A percentile compares a stretch with the other conserved stretches of the same genome.
Evolutionary conservation across 202 grass and related monocot genomes (phyloP).

Genomic region (Setaria italica): DNA sequence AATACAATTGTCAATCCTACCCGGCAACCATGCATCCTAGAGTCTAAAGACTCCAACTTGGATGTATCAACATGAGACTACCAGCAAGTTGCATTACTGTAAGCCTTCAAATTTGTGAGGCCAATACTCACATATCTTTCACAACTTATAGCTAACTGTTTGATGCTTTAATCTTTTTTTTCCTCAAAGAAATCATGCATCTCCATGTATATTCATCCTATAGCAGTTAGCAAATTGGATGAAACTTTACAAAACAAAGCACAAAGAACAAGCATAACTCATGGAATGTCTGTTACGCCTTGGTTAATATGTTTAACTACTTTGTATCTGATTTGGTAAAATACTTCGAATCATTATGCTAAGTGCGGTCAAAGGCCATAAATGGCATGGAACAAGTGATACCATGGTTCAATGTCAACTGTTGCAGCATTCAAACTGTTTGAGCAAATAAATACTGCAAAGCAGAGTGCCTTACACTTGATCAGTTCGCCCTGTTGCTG

Average conservation of each 20-base stretch:
- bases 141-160: slow-evolving; percentile 20
- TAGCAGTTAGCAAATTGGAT: slow-evolving; percentile 2
- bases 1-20: slow-evolving; percentile 23
- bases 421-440: slow-evolving; percentile 31
- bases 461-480: slow-evolving; percentile 76
- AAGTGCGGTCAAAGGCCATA: slow-evolving; percentile 20
- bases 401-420: not conserved
- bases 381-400: slow-evolving; percentile 11
- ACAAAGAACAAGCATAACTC: slow-evolving; percentile 12
- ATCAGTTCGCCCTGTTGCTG: slow-evolving; percentile 77
- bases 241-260: slow-evolving; percentile 38
- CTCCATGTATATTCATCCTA: not conserved
- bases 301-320: slow-evolving; percentile 29
- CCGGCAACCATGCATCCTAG: not conserved
- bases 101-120: slow-evolving; percentile 26
- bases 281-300: slow-evolving; percentile 16
- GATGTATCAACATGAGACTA: slow-evolving; percentile 23
- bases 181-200: not conserved
- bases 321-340: slow-evolving; percentile 17
- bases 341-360: slow-evolving; percentile 11
- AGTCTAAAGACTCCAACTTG: slow-evolving; percentile 11
- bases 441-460: slow-evolving; percentile 12
- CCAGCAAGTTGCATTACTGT: slow-evolving; percentile 11
- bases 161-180: not conserved
- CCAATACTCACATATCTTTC: not conserved